A percentile compares a stretch with the other conserved stretches of the same genome.
Evolutionary conservation across 2,329 filamentous ascomycete genomes (phyloP).

Genomic region (Fusarium chaquense): DNA sequence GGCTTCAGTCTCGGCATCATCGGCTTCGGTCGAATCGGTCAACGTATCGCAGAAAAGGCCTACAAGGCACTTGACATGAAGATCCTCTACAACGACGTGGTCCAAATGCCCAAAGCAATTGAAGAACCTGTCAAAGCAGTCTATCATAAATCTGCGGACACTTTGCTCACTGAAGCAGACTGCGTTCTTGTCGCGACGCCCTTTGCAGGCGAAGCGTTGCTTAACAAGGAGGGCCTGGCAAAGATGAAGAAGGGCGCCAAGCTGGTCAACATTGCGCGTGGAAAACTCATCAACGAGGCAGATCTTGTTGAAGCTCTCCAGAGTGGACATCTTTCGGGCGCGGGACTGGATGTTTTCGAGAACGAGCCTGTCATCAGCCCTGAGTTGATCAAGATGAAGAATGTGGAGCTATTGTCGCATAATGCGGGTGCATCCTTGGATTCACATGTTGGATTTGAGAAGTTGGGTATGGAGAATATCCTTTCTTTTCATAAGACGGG

Average conservation of each 20-base stretch:
- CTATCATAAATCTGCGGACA: conserved; percentile 43
- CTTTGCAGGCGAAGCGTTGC: conserved; percentile 39
- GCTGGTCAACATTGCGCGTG: conserved; percentile 78
- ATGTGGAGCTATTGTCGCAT: conserved; percentile 45
- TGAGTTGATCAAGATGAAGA: conserved; percentile 45
- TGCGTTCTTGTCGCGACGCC: conserved; percentile 45
- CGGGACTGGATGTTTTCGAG: conserved; percentile 78
- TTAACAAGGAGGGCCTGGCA: conserved; percentile 67
- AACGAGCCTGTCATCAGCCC: conserved; percentile 67
- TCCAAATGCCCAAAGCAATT: conserved; percentile 35
- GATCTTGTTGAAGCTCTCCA: conserved; percentile 75
- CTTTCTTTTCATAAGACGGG: conserved; percentile 38
- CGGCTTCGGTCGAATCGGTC: conserved; percentile 45
- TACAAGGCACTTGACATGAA: conserved; percentile 48
- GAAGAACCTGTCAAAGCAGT: conserved; percentile 32
- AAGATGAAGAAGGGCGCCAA: conserved; percentile 79
- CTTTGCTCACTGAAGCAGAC: conserved; percentile 43
- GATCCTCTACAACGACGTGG: conserved; percentile 47
- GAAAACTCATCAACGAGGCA: conserved; percentile 78
- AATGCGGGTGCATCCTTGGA: conserved; percentile 46
- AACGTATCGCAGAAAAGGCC: conserved; percentile 46
- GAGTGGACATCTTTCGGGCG: conserved; percentile 70
- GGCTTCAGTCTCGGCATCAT: conserved; percentile 46
- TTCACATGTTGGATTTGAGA: conserved; percentile 45
- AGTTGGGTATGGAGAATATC: conserved; percentile 46